Percentiles rank a stretch among this genome's conserved stretches.
Evolutionary conservation across 495 filamentous ascomycete genomes (phyloP).

Genomic region (Annulohypoxylon moriforme): DNA sequence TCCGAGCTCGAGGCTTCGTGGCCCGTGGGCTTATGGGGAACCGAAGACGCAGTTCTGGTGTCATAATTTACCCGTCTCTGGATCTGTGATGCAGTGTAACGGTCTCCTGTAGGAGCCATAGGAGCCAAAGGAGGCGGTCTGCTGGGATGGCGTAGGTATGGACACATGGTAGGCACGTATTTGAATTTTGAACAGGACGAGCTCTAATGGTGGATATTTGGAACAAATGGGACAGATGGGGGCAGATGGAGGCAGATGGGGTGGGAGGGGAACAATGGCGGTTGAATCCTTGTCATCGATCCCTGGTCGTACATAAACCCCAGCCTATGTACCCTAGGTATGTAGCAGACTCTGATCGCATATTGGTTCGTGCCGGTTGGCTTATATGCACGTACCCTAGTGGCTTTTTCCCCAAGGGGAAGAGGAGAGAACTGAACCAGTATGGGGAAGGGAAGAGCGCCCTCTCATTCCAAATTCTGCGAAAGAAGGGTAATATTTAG

Average conservation of each 20-base stretch:
- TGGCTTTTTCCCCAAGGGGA: constrained; percentile 43
- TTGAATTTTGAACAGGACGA: constrained; percentile 20
- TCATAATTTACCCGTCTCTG: constrained; percentile 42
- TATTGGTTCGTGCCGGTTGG: constrained; percentile 32
- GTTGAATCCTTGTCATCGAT: constrained; percentile 32
- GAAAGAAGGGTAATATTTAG: constrained; percentile 8
- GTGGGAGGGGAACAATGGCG: constrained; percentile 30
- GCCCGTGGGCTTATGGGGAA: constrained; percentile 17
- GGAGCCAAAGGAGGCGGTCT: constrained; percentile 38
- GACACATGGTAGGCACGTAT: constrained; percentile 21
- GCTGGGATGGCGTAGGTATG: constrained; percentile 16
- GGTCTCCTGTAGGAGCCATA: constrained; percentile 7
- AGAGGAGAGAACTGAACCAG: constrained; percentile 30
- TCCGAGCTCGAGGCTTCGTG: constrained; percentile 15
- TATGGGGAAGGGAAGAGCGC: constrained; percentile 19
- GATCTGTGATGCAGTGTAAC: constrained; percentile 40
- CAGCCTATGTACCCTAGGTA: too few relatives aligned
- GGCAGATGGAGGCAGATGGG: constrained; percentile 9
- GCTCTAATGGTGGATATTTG: constrained; percentile 14
- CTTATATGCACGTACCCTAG: constrained; percentile 40
- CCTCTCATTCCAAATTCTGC: constrained; percentile 36
- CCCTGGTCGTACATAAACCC: constrained; percentile 28
- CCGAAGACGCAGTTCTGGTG: constrained; percentile 29
- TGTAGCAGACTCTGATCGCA: constrained; percentile 18
- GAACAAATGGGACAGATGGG: background rate